Evolutionary conservation across 139 green algal genomes (phyloP).

Genomic region (Pleodorina starrii): DNA sequence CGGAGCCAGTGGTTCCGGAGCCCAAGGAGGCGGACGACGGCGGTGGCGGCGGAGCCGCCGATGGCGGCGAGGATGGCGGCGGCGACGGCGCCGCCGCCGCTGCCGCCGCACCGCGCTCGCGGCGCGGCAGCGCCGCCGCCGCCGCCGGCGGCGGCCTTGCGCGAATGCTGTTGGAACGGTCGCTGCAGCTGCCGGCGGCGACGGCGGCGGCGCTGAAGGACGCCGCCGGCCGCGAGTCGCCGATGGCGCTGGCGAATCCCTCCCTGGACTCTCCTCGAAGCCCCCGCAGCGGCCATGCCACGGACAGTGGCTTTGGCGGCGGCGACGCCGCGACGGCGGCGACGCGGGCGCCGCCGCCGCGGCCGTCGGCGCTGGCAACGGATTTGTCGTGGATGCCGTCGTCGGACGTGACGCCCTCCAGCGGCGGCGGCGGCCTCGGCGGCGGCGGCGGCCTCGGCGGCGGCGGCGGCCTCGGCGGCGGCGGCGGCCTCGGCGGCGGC

Average conservation of each 20-base stretch:
- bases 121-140: background rate
- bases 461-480: no score
- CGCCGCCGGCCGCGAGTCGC: no score
- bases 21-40: background rate
- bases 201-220: background rate
- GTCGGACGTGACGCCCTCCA: no score
- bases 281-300: background rate
- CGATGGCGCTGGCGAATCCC: no score
- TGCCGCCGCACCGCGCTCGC: background rate
- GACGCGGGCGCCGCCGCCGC: no score
- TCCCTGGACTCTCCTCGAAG: no score
- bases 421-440: no score
- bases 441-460: no score
- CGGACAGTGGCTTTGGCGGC: background rate
- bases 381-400: no score
- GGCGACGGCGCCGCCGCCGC: background rate
- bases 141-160: background rate
- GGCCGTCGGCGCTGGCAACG: no score
- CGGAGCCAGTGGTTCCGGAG: background rate
- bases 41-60: background rate
- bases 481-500: no score
- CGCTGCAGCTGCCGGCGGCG: background rate
- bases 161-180: background rate
- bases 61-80: background rate
- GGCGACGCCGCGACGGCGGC: no score